Base-by-base conservation (phyloP, 371 early-diverging fungal species). In the Quaeritorhiza haematococci region DNA sequence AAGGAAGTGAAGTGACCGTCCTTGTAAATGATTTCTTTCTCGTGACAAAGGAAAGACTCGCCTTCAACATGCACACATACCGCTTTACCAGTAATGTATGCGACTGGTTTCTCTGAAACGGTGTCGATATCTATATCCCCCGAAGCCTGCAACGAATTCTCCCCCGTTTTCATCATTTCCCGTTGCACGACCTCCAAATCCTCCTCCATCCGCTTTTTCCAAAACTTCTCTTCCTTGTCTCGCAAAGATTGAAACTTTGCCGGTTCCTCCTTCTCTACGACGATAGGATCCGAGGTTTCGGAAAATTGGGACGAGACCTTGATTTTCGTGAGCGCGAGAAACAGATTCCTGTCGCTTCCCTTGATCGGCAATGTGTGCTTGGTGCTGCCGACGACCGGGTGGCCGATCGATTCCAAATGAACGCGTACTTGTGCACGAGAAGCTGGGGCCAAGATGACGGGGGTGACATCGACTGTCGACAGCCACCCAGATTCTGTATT, bases 361-460 rank as follows among this genome's bases (percentile, higher is more conserved):
- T 73, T 70, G 24, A 87, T 69, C 1, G 73, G 71, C 21, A 66
- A 68, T 1, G 87, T 74, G 44, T 74, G 75, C 19, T 64, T 73
- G 13, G 83, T 83, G 44, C 77, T 74, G 19, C 89, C 89, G 3
- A 85, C 77, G 21, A 84, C 78, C 0, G 89, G 87, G 30, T 82
- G 24, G 1, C 17, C 24, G n/a, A 38, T 42, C 10, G 4, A 7
- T 26, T n/a, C 29, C 0, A 62, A 47, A 43, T 62, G 63, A 21
- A 19, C 15, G 15, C 51, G 57, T n/a, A 57, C 48, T 48, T 62
- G 63, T 33, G 51, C 32, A 23, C 42, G 33, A 23, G 21, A 13
- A 21, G 38, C 34, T 8, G 27, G 49, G 23, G 8, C 33, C n/a
- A n/a, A n/a, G n/a, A n/a, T n/a, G 15, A 53, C 15, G 7, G 63